phyloP scores from a whole-genome alignment of 1,284 basidiomycete species.

The Ceratobasidium sp. region DNA sequence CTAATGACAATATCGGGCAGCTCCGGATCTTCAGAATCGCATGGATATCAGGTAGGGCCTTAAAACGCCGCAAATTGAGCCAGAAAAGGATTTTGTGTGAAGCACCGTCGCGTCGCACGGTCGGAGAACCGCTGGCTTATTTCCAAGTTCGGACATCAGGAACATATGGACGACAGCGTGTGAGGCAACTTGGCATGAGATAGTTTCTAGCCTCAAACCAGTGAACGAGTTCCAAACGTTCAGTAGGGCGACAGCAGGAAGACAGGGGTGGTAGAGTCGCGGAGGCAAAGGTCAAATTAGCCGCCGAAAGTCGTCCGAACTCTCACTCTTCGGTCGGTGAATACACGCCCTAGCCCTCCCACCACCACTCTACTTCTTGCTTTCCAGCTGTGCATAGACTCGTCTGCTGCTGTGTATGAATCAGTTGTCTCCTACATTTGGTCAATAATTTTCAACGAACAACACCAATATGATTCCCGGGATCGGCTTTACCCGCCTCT shows the following conservation, averaged over 20 bases:
- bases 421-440: conserved; percentile 17
- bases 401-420: conserved; percentile 28
- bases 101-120: not conserved
- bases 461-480: conserved; percentile 31
- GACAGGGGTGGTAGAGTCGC: conserved; percentile 29
- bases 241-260: not conserved
- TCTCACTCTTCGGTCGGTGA: conserved; percentile 24
- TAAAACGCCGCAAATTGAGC: conserved; percentile 16
- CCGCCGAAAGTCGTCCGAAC: conserved; percentile 43
- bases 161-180: not conserved
- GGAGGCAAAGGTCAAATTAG: conserved; percentile 28
- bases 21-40: conserved; percentile 23
- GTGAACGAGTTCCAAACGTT: not conserved
- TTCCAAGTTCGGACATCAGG: not conserved
- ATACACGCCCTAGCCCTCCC: conserved; percentile 20
- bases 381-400: conserved; percentile 17
- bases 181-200: not conserved
- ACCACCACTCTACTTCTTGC: conserved; percentile 38
- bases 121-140: no score
- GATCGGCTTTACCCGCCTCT: conserved; percentile 31
- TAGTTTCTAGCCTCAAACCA: not conserved
- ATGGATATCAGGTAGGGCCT: no score
- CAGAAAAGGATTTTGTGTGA: conserved; percentile 8
- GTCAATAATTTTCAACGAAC: conserved; percentile 20
- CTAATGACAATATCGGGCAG: conserved; percentile 27